Conservation (phyloP, 2,329 filamentous ascomycete species). For the Zymoseptoria pseudotritici region DNA sequence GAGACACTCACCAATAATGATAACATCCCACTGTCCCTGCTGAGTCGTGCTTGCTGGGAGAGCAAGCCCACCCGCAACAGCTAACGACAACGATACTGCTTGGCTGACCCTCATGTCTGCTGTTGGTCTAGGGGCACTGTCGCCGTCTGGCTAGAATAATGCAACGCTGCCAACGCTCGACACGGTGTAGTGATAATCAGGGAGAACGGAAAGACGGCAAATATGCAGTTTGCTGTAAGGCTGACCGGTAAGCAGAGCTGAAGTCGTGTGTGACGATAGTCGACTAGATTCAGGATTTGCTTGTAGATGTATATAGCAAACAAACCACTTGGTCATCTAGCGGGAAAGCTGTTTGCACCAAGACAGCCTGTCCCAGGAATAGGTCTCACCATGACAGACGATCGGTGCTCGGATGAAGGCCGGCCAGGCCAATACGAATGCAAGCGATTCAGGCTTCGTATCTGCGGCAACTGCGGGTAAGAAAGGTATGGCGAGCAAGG, state of each 20-base stretch:
- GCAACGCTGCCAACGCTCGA: neutral
- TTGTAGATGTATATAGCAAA: neutral
- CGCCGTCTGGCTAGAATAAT: neutral
- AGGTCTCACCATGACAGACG: neutral
- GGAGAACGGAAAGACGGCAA: neutral
- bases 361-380: neutral
- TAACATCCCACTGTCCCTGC: constrained; percentile 22
- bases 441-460: neutral
- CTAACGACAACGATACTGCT: neutral
- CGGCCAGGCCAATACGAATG: too few relatives aligned
- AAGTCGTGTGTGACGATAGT: neutral
- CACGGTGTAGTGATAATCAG: neutral
- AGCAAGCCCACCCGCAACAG: neutral
- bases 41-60: neutral
- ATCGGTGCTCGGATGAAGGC: neutral
- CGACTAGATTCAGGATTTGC: neutral
- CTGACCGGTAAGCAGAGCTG: neutral
- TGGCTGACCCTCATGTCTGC: neutral
- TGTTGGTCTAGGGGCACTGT: neutral
- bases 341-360: neutral
- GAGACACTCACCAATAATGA: constrained; percentile 33
- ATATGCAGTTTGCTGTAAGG: neutral
- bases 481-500: too few relatives aligned
- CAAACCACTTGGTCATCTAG: neutral
- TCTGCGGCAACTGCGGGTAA: neutral